phyloP scores from a whole-genome alignment of 345 rosid species.

The Geranium rotundifolium region DNA sequence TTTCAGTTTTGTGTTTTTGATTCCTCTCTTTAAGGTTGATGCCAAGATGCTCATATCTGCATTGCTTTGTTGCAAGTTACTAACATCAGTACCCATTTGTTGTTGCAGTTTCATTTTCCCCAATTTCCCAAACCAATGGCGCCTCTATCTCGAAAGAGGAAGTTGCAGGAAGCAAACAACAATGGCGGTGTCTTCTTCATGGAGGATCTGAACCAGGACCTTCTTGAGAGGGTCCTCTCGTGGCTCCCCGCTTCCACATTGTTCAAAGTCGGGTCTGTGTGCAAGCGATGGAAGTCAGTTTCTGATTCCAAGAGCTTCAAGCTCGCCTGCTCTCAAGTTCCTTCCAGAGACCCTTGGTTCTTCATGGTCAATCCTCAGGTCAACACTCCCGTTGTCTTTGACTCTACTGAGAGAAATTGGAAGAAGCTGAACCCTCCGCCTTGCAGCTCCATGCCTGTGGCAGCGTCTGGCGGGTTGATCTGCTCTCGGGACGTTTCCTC shows the following conservation, averaged over 20 bases:
- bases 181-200: slow-evolving; percentile 25
- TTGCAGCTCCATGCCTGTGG: slow-evolving; percentile 42
- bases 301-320: slow-evolving; percentile 57
- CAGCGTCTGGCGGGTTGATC: slow-evolving; percentile 71
- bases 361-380: slow-evolving; percentile 43
- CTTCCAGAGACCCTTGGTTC: slow-evolving; percentile 75
- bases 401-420: slow-evolving; percentile 58
- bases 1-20: too few species aligned
- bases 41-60: too few species aligned
- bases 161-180: slow-evolving; percentile 23
- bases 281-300: slow-evolving; percentile 78
- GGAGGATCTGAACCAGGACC: slow-evolving; percentile 65
- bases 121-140: slow-evolving; percentile 18
- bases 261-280: slow-evolving; percentile 55
- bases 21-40: too few species aligned
- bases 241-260: slow-evolving; percentile 69
- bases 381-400: slow-evolving; percentile 41
- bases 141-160: slow-evolving; percentile 39
- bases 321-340: slow-evolving; percentile 64
- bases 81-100: too few species aligned
- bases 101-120: slow-evolving; percentile 11
- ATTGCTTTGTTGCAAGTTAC: too few species aligned
- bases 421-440: slow-evolving; percentile 35
- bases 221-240: slow-evolving; percentile 75
- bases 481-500: slow-evolving; percentile 40